Base-by-base conservation (phyloP, 345 rosid genomes). In the Carallia brachiata region DNA sequence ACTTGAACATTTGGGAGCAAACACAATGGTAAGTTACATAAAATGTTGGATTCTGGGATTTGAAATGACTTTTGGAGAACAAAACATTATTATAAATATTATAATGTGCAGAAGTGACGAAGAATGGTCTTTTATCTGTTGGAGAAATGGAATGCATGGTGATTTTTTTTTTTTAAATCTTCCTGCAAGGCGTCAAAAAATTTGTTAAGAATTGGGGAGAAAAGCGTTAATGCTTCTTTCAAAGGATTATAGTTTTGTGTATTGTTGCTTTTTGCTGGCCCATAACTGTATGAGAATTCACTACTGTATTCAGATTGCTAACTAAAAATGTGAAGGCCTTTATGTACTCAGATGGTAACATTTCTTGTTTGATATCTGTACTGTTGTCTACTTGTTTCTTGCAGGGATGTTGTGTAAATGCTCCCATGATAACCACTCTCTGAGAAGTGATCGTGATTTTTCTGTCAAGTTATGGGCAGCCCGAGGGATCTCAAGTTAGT, bases 71-170 rank as follows among this genome's bases (percentile, higher is more conserved):
- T 69, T 75, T 61, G 66, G 47, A 57, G 56, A 63, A 19, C 73
- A 67, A 68, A 53, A 53, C 69, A 32, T 28, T 50, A 16, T 68
- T 71, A 52, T 13, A 19, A 48, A 58, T 73, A n/a, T 32, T 78
- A 54, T 76, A 17, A 52, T 44, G 47, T 72, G 78, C 87, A 96
- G 93, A 92, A 80, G 98, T 96, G 58, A 92, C 98, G 37, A 90
- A 90, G 85, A 98, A 96, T 82, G 98, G 97, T 50, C 79, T 96
- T 73, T 96, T 92, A 84, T 89, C 99, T 19, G 90, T 96, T 69
- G 97, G 98, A 70, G 98, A 96, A 81, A 92, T 96, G 99, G 99
- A 96, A 81, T 96, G 99, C 84, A 96, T 96, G 99, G 98, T 96
- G 73, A 73, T 79, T 62, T 47, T 73, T 77, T 70, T 23, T 23